These are phyloP conservation scores for Annulohypoxylon truncatum DNA, from an alignment of 2,329 filamentous ascomycete species.

Conservation along the genomic window DNA sequence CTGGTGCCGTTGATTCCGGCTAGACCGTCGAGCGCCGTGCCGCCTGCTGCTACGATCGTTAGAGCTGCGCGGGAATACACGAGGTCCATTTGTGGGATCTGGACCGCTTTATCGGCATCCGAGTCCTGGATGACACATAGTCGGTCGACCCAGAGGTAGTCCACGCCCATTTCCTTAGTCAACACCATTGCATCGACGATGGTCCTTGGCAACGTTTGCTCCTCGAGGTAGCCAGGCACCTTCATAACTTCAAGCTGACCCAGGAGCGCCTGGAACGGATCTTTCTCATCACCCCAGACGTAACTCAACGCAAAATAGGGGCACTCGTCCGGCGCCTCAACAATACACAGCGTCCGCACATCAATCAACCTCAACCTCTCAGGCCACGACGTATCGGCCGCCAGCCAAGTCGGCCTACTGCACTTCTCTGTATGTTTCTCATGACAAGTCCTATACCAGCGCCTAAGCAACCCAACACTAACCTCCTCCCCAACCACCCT, in stretches of 20 bases:
- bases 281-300: conserved; percentile 35
- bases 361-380: conserved; percentile 31
- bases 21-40: conserved; percentile 30
- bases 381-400: conserved; percentile 20
- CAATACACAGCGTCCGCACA: conserved; percentile 25
- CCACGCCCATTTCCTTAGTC: conserved; percentile 36
- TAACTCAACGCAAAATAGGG: conserved; percentile 39
- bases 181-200: conserved; percentile 40
- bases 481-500: conserved; percentile 21
- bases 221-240: conserved; percentile 5
- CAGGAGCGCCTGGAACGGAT: conserved; percentile 19
- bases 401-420: conserved; percentile 26
- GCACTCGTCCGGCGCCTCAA: conserved; percentile 16
- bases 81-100: conserved; percentile 46
- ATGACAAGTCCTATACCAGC: conserved; percentile 26
- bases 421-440: conserved; percentile 22
- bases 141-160: conserved; percentile 48
- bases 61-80: conserved; percentile 42
- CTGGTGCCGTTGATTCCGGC: conserved; percentile 28
- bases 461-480: conserved; percentile 26
- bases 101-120: conserved; percentile 30
- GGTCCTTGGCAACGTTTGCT: conserved; percentile 27
- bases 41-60: conserved; percentile 43
- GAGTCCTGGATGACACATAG: conserved; percentile 48
- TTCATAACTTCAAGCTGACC: conserved; percentile 13